Evolutionary conservation across 164 flowering plant genomes (phyloP), one percentile per base, ranked within the genome.

Genomic region (Nelumbo lutea): DNA sequence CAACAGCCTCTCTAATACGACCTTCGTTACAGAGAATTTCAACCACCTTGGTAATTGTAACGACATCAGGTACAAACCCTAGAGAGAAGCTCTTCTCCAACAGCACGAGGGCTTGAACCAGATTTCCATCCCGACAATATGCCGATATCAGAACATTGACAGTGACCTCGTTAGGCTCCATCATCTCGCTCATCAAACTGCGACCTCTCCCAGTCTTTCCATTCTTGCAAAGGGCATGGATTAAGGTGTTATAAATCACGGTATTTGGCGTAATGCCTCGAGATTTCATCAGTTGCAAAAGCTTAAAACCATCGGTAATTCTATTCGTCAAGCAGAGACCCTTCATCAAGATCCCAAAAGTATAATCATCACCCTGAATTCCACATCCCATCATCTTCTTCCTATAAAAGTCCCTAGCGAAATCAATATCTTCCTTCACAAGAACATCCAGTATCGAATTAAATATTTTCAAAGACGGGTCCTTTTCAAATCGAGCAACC

Each of bases 251-350:
- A 69, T 91, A 95, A 7, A 89, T 77, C 43, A 88, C 96, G 10
- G 83, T 65, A 66, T 83, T 90, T 0, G 93, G 92, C 9, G 44
- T 70, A 9, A 82, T 15, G 4, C 83, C 86, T 0, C 77, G 74
- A 3, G 78, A 65, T 79, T 87, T 90, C 80, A 95, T 92, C 48
- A 74, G 55, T 61, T 84, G 83, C 82, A 91, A 72, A 51, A 91
- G 88, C 89, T 88, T 90, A 73, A 87, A 95, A 47, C 81, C 97
- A 27, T 90, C 96, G 1, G 71, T 88, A 51, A 95, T 86, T 68
- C 94, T 79, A 75, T 88, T 89, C 7, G 96, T 90, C 82, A 81
- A 81, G 81, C 95, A 91, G 61, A 95, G 84, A 4, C 98, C 98
- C 69, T 95, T 95, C 96, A 95, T 90, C 76, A 95, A 75, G 46